Conservation (phyloP, 2,329 filamentous ascomycete genomes). For the Achaetomium macrosporum region DNA sequence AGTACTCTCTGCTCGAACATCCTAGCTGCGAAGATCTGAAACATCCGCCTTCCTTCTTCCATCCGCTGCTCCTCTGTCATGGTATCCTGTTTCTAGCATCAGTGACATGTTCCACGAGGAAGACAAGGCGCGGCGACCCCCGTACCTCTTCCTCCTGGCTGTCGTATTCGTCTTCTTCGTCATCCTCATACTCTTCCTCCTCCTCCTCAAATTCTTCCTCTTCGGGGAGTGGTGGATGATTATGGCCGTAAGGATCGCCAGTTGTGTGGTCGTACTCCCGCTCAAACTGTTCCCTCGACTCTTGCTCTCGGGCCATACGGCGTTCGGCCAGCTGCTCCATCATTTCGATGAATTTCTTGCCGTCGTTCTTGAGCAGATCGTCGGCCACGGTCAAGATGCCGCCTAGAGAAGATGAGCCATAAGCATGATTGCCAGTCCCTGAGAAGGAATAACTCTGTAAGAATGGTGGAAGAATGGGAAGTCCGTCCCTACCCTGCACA, state of each 20-base stretch:
- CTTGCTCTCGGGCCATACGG: slow-evolving; percentile 93
- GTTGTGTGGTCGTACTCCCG: slow-evolving; percentile 51
- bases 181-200: slow-evolving; percentile 52
- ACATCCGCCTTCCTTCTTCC: slow-evolving; percentile 98
- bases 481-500: slow-evolving; percentile 66
- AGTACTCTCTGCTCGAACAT: slow-evolving; percentile 99
- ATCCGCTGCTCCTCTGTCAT: slow-evolving; percentile 99
- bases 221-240: slow-evolving; percentile 68
- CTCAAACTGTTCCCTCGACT: slow-evolving; percentile 63
- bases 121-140: neutral
- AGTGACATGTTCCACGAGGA: neutral
- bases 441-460: slow-evolving; percentile 26
- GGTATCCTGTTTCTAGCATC: slow-evolving; percentile 61
- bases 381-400: slow-evolving; percentile 98
- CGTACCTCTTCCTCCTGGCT: slow-evolving; percentile 70
- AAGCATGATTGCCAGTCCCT: slow-evolving; percentile 26
- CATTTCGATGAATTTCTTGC: slow-evolving; percentile 99
- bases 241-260: slow-evolving; percentile 58
- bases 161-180: slow-evolving; percentile 56
- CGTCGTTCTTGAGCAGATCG: slow-evolving; percentile 96
- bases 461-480: slow-evolving; percentile 34
- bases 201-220: slow-evolving; percentile 70
- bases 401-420: slow-evolving; percentile 52
- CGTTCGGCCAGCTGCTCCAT: slow-evolving; percentile 99
- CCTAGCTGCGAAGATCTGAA: slow-evolving; percentile 96